Evolutionary conservation across 805 yeast species (phyloP).

Genomic region (Metschnikowia drakensbergensis): DNA sequence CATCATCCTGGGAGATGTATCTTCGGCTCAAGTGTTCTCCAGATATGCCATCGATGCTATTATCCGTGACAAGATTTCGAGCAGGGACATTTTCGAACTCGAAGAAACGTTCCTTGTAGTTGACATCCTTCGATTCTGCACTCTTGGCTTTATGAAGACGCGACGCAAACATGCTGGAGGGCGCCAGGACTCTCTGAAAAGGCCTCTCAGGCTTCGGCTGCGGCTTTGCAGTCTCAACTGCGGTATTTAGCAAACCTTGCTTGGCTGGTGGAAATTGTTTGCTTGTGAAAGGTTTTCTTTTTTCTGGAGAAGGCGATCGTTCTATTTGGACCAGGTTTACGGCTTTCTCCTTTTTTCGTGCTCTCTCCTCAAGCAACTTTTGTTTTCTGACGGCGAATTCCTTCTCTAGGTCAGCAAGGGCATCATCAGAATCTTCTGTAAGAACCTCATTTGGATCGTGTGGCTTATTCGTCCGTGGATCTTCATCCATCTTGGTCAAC

Average conservation of each 20-base stretch:
- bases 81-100: slow-evolving; percentile 18
- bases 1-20: slow-evolving; percentile 3
- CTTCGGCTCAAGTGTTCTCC: slow-evolving; percentile 16
- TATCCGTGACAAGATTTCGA: slow-evolving; percentile 1
- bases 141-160: slow-evolving; percentile 10
- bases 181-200: slow-evolving; percentile 7
- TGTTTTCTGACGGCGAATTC: slow-evolving; percentile 30
- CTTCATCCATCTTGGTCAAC: slow-evolving; percentile 17
- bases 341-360: slow-evolving; percentile 10
- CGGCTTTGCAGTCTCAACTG: not conserved
- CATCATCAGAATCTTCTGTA: slow-evolving; percentile 39
- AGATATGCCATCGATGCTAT: slow-evolving; percentile 8
- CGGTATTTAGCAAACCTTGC: not conserved
- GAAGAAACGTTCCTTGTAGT: slow-evolving; percentile 15
- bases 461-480: slow-evolving; percentile 28
- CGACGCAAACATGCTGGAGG: slow-evolving; percentile 13
- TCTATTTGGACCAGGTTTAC: slow-evolving; percentile 8
- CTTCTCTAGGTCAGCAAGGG: slow-evolving; percentile 34
- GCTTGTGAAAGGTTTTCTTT: not conserved
- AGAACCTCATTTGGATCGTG: slow-evolving; percentile 26
- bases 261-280: not conserved
- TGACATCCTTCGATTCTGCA: not conserved
- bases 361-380: slow-evolving; percentile 17
- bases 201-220: not conserved
- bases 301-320: slow-evolving; percentile 16